Base-by-base conservation (phyloP, 2,329 filamentous ascomycete genomes). In the Penicillium brasilianum region DNA sequence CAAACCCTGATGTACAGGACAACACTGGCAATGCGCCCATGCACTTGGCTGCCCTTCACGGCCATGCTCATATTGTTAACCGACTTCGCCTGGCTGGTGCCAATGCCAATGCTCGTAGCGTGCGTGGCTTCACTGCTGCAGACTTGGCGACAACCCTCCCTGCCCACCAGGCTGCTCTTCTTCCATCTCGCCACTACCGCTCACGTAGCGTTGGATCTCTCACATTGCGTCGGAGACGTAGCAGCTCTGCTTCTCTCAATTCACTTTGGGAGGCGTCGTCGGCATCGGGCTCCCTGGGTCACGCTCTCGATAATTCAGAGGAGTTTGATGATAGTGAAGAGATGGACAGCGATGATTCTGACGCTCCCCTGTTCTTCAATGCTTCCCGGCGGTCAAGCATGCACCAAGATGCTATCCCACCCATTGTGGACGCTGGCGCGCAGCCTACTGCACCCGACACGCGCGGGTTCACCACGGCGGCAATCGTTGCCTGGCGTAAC, bases 11-110 rank as follows among this genome's bases (percentile, higher is more conserved):
- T 69, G 81, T 88, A 39, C 85, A 87, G 58, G 92, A 96, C 73
- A 89, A 88, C 64, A 89, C 90, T 53, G 92, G 92, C 22, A 94
- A 92, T 76, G 92, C 91, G 4, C 88, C 92, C 14, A 84, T 96
- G 79, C 91, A 96, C 75, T 85, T 94, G 72, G 92, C 92, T 20
- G 88, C 90, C 28, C 84, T 96, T 71, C 89, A 90, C 74, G 87
- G 89, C 63, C 88, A 93, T 71, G 80, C 86, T 11, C 88, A 92
- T 72, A 92, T 95, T 66, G 88, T 94, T 14, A 85, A 89, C 61
- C 86, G 90, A 14, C 83, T 96, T 60, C 87, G 93, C 66, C 82
- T 90, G 25, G 85, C 87, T 43, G 90, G 91, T 41, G 91, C 90
- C 2, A 89, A 93, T 76, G 86, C 90, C 34, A 87, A 84, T 48